A percentile compares a stretch with the other conserved stretches of the same genome.
Conservation (phyloP, 148 eudicot genomes). For the Fagopyrum tataricum region DNA sequence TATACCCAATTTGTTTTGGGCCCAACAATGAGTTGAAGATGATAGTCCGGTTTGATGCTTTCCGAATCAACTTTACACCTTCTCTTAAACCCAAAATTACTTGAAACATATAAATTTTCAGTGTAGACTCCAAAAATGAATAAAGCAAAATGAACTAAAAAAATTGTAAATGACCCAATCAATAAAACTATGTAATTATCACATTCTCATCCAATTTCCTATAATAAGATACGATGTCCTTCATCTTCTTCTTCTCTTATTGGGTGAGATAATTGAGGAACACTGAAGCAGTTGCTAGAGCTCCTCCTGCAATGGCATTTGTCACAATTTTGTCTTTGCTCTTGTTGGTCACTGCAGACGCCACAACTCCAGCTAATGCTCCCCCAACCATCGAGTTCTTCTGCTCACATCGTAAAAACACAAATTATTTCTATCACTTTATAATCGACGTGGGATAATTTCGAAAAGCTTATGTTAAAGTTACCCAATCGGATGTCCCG, state of each 20-base stretch:
- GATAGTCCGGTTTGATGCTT: too few species aligned
- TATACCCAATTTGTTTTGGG: too few species aligned
- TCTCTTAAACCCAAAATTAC: too few species aligned
- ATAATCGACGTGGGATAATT: background rate
- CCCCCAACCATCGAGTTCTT: constrained; percentile 2
- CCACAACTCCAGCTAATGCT: constrained; percentile 1
- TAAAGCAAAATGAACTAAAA: too few species aligned
- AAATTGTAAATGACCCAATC: too few species aligned
- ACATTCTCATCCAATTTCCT: too few species aligned
- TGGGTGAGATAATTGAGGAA: constrained; percentile 4
- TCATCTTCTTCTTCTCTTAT: background rate
- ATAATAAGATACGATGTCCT: too few species aligned
- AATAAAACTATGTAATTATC: too few species aligned
- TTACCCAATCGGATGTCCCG: constrained; percentile 13
- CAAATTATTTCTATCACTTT: background rate
- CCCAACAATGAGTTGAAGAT: too few species aligned
- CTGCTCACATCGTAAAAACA: background rate
- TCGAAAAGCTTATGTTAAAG: background rate
- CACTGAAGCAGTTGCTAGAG: constrained; percentile 8
- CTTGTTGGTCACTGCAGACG: background rate
- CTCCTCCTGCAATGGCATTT: constrained; percentile 11
- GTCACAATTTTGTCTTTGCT: constrained; percentile 7
- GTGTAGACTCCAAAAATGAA: too few species aligned
- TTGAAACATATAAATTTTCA: too few species aligned
- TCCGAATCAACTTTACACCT: too few species aligned